Conservation (phyloP, 2,329 filamentous ascomycete genomes). For the Colletotrichum sp. region DNA sequence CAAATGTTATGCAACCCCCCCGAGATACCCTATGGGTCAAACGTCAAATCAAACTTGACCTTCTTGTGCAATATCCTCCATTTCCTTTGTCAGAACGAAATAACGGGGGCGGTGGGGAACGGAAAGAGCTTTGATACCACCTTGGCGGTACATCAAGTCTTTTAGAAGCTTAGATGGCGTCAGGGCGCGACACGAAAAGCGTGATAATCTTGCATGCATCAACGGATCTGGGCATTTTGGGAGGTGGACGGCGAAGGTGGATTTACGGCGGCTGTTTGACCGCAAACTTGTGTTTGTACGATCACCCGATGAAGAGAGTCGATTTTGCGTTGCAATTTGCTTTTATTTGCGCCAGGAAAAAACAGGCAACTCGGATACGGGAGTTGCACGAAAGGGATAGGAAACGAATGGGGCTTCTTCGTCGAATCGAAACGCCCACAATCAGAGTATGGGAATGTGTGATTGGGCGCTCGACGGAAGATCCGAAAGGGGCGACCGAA, state of each 20-base stretch:
- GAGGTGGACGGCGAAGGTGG: slow-evolving; percentile 30
- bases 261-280: slow-evolving; percentile 3
- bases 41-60: slow-evolving; percentile 5
- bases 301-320: slow-evolving; percentile 20
- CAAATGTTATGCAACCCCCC: slow-evolving; percentile 10
- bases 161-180: slow-evolving; percentile 37
- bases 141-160: slow-evolving; percentile 32
- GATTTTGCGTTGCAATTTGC: slow-evolving; percentile 8
- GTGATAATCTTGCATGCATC: slow-evolving; percentile 46
- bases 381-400: neutral
- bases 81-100: slow-evolving; percentile 26
- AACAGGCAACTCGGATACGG: neutral
- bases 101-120: slow-evolving; percentile 27
- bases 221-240: slow-evolving; percentile 37
- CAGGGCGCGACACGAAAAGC: slow-evolving; percentile 43
- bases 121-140: slow-evolving; percentile 36
- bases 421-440: neutral
- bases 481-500: slow-evolving; percentile 21
- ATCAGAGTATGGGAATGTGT: slow-evolving; percentile 7
- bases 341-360: neutral
- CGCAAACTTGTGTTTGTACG: slow-evolving; percentile 21
- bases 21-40: slow-evolving; percentile 9
- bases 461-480: slow-evolving; percentile 8
- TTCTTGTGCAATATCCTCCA: slow-evolving; percentile 18
- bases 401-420: neutral